phyloP scores from a whole-genome alignment of 2,329 filamentous ascomycete genomes.

The Chaetomium olivaceum region DNA sequence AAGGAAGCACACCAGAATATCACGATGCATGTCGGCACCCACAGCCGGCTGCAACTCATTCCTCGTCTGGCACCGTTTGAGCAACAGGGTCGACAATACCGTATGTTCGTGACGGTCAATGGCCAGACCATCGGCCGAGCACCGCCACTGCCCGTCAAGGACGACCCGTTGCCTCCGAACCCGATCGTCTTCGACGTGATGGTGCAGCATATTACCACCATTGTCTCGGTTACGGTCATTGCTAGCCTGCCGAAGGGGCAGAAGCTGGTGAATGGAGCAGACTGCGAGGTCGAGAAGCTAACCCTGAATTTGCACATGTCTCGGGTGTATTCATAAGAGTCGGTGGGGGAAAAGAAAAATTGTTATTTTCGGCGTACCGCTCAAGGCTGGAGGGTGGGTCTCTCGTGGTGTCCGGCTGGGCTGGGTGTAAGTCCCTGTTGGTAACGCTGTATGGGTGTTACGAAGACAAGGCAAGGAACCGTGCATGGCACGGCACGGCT shows the following conservation, averaged over 20 bases:
- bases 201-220: conserved; percentile 71
- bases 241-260: conserved; percentile 65
- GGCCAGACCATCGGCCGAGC: conserved; percentile 58
- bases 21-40: conserved; percentile 66
- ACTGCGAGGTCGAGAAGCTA: conserved; percentile 76
- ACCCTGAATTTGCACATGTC: conserved; percentile 71
- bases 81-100: conserved; percentile 66
- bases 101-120: conserved; percentile 73
- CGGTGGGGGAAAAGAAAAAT: background rate
- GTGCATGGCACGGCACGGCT: conserved; percentile 2
- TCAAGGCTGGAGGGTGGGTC: background rate
- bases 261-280: conserved; percentile 57
- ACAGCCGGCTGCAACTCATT: conserved; percentile 71
- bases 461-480: background rate
- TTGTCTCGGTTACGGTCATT: conserved; percentile 75
- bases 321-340: background rate
- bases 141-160: conserved; percentile 50
- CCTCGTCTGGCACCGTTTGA: conserved; percentile 66
- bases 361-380: background rate
- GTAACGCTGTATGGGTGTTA: background rate
- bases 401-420: background rate
- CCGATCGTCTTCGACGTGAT: conserved; percentile 75
- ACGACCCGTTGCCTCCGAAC: conserved; percentile 54
- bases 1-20: conserved; percentile 69
- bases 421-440: background rate